Evolutionary conservation across 805 yeast species (phyloP), one percentile per base, ranked within the genome.

Genomic region (Candida dajiaensis): DNA sequence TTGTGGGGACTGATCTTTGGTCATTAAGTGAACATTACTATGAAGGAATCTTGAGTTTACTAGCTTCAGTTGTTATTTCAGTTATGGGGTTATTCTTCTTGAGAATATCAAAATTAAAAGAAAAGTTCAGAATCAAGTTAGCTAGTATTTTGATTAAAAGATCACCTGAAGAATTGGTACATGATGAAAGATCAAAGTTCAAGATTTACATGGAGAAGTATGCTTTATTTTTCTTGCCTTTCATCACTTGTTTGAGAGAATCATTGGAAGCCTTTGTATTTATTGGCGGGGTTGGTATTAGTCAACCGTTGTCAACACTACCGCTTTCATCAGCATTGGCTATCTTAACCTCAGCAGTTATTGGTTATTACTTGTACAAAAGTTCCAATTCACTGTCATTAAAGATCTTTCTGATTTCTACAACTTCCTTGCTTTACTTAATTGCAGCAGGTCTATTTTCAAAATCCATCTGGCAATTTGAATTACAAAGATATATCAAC

Each of bases 181-280:
- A 46, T 25, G 52, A 52, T 23, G 44, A 49, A 6, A 50, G 53
- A 45, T 49, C 64, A 23, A 54, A 57, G 35, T 45, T 70, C 26
- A 65, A 63, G 20, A 54, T 59, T 19, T 75, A 74, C 50, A 61
- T 76, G 39, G 79, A 80, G 50, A 77, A 75, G 57, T 83, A 88
- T 60, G 81, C 92, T 4, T 68, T 85, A 63, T 86, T 84, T 50
- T 70, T 89, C 31, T 67, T 89, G 37, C 97, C 97, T 1, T 82
- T 89, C 57, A 75, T 89, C 41, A 89, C 97, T 2, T 83, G 95
- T 4, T 68, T 89, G 42, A 77, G 97, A 61, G 97, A 89, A 65
- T 96, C 96, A 1, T 69, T 89, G 44, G 97, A 89, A 64, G 96
- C 96, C 0, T 89, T 89, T 33, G 94, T 89, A 3, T 89, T 89